A percentile compares a stretch with the other conserved stretches of the same genome.
phyloP scores from a whole-genome alignment of 2,329 filamentous ascomycete genomes.

The Epichloe hybrida region DNA sequence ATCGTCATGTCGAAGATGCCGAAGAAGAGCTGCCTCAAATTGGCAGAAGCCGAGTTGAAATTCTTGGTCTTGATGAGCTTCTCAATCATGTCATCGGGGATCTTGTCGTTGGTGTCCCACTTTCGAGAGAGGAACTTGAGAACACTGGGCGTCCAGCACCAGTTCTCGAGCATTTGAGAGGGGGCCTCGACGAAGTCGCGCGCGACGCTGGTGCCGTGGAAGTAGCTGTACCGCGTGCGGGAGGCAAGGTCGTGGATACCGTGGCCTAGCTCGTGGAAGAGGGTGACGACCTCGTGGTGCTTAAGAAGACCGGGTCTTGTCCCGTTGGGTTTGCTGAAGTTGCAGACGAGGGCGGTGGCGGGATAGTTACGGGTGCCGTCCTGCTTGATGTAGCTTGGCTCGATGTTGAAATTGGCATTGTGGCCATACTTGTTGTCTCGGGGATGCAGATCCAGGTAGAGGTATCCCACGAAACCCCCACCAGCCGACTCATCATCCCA shows the following conservation, averaged over 20 bases:
- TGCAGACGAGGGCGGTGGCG: constrained; percentile 69
- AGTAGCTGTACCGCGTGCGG: constrained; percentile 48
- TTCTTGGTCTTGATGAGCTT: constrained; percentile 66
- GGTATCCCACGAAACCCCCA: constrained; percentile 61
- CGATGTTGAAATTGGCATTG: constrained; percentile 72
- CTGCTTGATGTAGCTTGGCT: constrained; percentile 53
- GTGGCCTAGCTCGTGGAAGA: constrained; percentile 67
- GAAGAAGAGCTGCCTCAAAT: constrained; percentile 66
- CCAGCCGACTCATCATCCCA: constrained; percentile 66
- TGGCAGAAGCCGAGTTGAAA: constrained; percentile 68
- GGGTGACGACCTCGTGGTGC: constrained; percentile 69
- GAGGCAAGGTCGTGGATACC: constrained; percentile 58
- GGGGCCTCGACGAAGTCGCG: constrained; percentile 58
- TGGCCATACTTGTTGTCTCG: constrained; percentile 74
- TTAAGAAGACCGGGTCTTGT: constrained; percentile 69
- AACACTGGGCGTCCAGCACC: constrained; percentile 57
- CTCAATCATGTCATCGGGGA: constrained; percentile 61
- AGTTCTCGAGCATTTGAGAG: constrained; percentile 63
- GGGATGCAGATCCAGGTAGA: constrained; percentile 72
- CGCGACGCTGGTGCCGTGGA: constrained; percentile 54
- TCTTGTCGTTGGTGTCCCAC: constrained; percentile 55
- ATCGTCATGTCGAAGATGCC: constrained; percentile 77
- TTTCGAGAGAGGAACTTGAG: constrained; percentile 57
- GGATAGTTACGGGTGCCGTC: constrained; percentile 63
- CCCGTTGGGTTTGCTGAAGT: constrained; percentile 67